Conservation (phyloP, 345 rosid genomes). For the Erysimum cheiranthoides region DNA sequence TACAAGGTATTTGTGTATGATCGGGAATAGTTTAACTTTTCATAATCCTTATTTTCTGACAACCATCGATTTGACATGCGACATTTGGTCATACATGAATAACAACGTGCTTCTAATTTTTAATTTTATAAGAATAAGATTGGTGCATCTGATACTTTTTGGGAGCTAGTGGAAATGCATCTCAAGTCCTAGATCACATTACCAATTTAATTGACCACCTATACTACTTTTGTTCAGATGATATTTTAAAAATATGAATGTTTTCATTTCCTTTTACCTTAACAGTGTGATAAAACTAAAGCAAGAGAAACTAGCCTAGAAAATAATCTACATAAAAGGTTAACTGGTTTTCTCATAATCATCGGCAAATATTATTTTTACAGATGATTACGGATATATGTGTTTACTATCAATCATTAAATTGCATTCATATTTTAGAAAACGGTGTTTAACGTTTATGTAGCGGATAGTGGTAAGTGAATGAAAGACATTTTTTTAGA, state of each 20-base stretch:
- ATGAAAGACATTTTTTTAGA: too few species aligned
- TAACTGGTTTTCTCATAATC: too few species aligned
- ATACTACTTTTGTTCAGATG: not conserved
- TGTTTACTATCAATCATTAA: too few species aligned
- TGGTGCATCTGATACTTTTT: not conserved
- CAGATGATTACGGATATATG: too few species aligned
- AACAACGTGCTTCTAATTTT: conserved; percentile 27
- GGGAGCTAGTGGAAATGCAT: not conserved
- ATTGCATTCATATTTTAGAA: too few species aligned
- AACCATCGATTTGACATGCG: not conserved
- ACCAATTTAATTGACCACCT: not conserved
- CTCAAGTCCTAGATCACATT: conserved; percentile 1
- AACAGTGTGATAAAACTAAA: not conserved
- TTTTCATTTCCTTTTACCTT: not conserved
- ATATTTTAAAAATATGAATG: not conserved
- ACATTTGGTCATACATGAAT: not conserved
- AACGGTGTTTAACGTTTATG: too few species aligned
- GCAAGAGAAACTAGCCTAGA: not conserved
- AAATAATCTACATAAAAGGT: too few species aligned
- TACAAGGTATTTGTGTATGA: conserved; percentile 4
- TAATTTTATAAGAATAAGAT: conserved; percentile 1
- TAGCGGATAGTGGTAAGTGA: too few species aligned
- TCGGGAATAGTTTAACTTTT: conserved; percentile 10
- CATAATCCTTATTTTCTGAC: not conserved
- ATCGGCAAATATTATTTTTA: too few species aligned